A percentile compares a stretch with the other conserved stretches of the same genome.
phyloP scores from a whole-genome alignment of 176 grass and related monocot species.

The Tillandsia leiboldiana region DNA sequence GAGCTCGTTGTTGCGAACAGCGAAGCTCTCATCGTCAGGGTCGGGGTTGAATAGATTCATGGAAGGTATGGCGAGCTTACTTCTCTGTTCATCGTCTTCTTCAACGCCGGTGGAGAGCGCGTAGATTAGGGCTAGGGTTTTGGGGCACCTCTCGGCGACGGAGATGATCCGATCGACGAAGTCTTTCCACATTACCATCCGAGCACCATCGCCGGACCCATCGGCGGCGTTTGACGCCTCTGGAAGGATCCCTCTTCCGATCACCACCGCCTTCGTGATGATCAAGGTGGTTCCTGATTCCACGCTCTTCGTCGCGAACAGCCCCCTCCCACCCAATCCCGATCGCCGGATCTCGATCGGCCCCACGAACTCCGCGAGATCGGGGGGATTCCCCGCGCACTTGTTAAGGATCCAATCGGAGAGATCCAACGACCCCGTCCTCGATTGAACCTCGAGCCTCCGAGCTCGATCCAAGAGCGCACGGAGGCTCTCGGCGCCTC shows the following conservation, averaged over 20 bases:
- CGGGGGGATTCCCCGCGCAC: slow-evolving; percentile 45
- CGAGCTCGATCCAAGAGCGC: slow-evolving; percentile 39
- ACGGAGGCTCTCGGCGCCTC: slow-evolving; percentile 22
- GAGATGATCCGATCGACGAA: slow-evolving; percentile 70
- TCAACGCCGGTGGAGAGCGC: slow-evolving; percentile 50
- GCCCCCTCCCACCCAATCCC: slow-evolving; percentile 32
- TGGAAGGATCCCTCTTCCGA: slow-evolving; percentile 55
- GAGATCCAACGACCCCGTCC: slow-evolving; percentile 52
- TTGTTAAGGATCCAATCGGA: slow-evolving; percentile 55
- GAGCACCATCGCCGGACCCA: slow-evolving; percentile 24
- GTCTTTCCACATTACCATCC: slow-evolving; percentile 91
- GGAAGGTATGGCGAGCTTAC: slow-evolving; percentile 36
- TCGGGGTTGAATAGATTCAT: slow-evolving; percentile 40
- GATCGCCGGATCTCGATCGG: slow-evolving; percentile 56
- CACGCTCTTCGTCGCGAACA: slow-evolving; percentile 51
- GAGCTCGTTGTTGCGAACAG: not conserved
- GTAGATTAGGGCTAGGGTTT: slow-evolving; percentile 40
- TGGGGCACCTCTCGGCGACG: slow-evolving; percentile 47
- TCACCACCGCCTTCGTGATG: slow-evolving; percentile 52
- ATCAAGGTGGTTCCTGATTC: slow-evolving; percentile 49
- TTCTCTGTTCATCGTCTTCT: not conserved
- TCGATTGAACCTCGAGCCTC: slow-evolving; percentile 51
- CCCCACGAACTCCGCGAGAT: slow-evolving; percentile 61
- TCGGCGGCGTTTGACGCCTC: slow-evolving; percentile 13
- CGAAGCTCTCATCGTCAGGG: not conserved